Percentiles rank a stretch among this genome's conserved stretches.
These are phyloP conservation scores for Pontederia crassipes DNA, from an alignment of 176 grass and related monocot species.

Conservation along the genomic window DNA sequence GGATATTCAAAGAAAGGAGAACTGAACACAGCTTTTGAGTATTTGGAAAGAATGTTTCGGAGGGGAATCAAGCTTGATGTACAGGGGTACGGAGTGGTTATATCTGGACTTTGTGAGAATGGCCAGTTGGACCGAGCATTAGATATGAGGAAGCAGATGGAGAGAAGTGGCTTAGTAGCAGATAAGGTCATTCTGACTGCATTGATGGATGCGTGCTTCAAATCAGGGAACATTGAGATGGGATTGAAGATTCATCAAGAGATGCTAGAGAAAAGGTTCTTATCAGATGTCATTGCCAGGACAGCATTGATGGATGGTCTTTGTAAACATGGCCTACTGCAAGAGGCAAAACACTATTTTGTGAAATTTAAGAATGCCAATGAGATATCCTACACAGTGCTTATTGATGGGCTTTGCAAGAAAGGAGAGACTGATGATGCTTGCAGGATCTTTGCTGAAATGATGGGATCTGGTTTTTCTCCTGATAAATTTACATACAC, in stretches of 20 bases:
- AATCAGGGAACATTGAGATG: background rate
- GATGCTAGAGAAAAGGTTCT: constrained; percentile 1
- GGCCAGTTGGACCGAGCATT: constrained; percentile 5
- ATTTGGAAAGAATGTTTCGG: background rate
- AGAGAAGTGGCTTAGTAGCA: background rate
- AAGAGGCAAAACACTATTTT: constrained; percentile 8
- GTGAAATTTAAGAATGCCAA: constrained; percentile 2
- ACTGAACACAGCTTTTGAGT: background rate
- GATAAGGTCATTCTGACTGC: constrained; percentile 11
- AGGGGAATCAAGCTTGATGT: constrained; percentile 1
- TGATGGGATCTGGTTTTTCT: constrained; percentile 1
- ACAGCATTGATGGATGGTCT: constrained; percentile 5
- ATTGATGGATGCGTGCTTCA: constrained; percentile 11
- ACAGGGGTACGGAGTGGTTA: constrained; percentile 5
- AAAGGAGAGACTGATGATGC: constrained; percentile 6
- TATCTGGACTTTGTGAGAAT: constrained; percentile 12
- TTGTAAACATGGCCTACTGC: constrained; percentile 10
- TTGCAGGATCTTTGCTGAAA: background rate
- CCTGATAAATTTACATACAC: constrained; percentile 9
- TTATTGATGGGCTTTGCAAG: constrained; percentile 16
- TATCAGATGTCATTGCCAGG: constrained; percentile 1
- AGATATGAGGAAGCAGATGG: constrained; percentile 11
- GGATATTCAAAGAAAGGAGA: constrained; percentile 3
- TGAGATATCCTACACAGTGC: constrained; percentile 4
- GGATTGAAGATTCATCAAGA: constrained; percentile 9